These are phyloP conservation scores for Boletus speciosus DNA, from an alignment of 768 basidiomycete species.

Conservation along the genomic window DNA sequence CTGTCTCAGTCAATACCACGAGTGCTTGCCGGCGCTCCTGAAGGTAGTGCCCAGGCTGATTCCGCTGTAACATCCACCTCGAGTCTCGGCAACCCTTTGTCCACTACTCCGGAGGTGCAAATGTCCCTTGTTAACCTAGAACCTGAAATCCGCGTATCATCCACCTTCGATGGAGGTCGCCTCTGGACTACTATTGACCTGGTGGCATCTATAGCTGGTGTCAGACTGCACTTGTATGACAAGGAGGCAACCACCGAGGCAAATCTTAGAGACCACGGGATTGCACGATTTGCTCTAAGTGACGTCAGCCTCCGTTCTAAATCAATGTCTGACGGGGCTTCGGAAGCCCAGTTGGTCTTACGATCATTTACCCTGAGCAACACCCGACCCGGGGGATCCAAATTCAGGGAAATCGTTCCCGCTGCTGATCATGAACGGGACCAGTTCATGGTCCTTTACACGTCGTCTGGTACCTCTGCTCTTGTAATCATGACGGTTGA, in stretches of 20 bases:
- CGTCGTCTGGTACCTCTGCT: conserved; percentile 61
- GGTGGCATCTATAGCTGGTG: conserved; percentile 60
- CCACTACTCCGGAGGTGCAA: conserved; percentile 3
- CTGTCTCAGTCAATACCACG: conserved; percentile 67
- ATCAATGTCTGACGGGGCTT: conserved; percentile 75
- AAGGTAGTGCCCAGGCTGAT: conserved; percentile 36
- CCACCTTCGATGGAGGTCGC: conserved; percentile 22
- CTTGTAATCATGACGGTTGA: conserved; percentile 87
- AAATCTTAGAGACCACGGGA: conserved; percentile 71
- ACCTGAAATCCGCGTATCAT: conserved; percentile 52
- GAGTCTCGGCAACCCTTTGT: not conserved
- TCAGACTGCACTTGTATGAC: conserved; percentile 88
- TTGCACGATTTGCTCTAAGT: conserved; percentile 81
- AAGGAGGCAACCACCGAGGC: conserved; percentile 50
- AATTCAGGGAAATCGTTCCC: conserved; percentile 93
- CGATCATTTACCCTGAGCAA: conserved; percentile 91
- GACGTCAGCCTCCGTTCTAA: conserved; percentile 78
- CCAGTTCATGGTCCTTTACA: conserved; percentile 92
- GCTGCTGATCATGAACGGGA: conserved; percentile 83
- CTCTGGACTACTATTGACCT: conserved; percentile 71
- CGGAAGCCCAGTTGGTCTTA: conserved; percentile 84
- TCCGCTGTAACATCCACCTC: conserved; percentile 19
- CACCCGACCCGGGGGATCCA: conserved; percentile 74
- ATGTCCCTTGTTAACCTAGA: conserved; percentile 29
- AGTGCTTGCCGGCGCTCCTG: conserved; percentile 50